Percentiles rank a stretch among this genome's conserved stretches.
Evolutionary conservation across 371 early-diverging fungal species (phyloP).

Genomic region (Smittium mucronatum): DNA sequence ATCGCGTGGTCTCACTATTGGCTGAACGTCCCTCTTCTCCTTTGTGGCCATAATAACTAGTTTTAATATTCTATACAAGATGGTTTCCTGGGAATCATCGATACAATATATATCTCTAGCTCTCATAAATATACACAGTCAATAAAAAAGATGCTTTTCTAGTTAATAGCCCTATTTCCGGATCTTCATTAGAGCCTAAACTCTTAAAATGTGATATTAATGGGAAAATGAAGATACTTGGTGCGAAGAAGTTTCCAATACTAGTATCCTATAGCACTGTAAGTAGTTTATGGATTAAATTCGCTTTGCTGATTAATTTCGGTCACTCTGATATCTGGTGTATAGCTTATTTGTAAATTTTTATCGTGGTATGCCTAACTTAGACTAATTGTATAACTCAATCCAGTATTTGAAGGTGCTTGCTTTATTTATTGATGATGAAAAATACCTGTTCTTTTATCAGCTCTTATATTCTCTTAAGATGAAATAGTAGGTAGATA

Average conservation of each 20-base stretch:
- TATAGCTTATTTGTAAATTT: neutral
- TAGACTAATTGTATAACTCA: neutral
- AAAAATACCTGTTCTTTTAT: neutral
- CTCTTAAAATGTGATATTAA: neutral
- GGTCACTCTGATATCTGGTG: neutral
- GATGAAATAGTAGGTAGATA: neutral
- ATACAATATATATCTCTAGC: conserved; percentile 23
- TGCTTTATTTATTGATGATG: neutral
- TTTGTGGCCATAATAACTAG: conserved; percentile 15
- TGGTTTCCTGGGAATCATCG: conserved; percentile 4
- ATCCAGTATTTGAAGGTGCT: neutral
- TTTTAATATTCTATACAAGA: neutral
- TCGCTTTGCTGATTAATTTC: neutral
- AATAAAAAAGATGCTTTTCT: conserved; percentile 5
- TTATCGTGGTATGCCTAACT: neutral
- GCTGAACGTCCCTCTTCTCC: conserved; percentile 8
- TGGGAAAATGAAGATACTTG: neutral
- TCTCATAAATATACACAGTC: conserved; percentile 18
- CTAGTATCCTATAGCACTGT: neutral
- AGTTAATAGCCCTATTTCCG: neutral
- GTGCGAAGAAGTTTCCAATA: neutral
- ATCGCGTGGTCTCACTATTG: conserved; percentile 4
- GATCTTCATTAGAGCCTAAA: neutral
- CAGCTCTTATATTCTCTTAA: neutral
- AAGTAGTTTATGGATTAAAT: neutral